Evolutionary conservation across 2,329 filamentous ascomycete species (phyloP).

Genomic region (Fusarium succisae): DNA sequence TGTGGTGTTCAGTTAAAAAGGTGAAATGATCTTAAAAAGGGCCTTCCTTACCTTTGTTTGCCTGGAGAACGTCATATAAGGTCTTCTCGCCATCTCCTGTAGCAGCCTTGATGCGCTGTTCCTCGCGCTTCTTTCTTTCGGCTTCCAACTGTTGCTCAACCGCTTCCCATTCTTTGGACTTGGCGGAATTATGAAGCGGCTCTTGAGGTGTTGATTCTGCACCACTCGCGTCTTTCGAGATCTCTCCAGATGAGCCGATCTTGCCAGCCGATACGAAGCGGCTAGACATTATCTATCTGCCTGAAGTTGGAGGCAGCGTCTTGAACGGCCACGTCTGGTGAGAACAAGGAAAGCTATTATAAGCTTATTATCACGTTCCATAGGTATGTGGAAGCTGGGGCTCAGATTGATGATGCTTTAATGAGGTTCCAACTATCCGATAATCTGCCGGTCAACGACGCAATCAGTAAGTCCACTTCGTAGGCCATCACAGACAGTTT

Average conservation of each 20-base stretch:
- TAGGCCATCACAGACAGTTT: not conserved
- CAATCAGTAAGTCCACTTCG: not conserved
- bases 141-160: constrained; percentile 73
- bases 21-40: not conserved
- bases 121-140: constrained; percentile 63
- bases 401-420: not conserved
- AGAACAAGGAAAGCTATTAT: not conserved
- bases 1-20: constrained; percentile 42
- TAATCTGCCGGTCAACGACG: constrained; percentile 13
- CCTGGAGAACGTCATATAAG: constrained; percentile 79
- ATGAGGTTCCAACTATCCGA: not conserved
- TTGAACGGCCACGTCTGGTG: not conserved
- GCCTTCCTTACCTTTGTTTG: constrained; percentile 73
- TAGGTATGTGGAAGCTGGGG: not conserved
- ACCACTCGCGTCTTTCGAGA: constrained; percentile 31
- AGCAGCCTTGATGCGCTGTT: constrained; percentile 56
- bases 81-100: constrained; percentile 62
- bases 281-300: constrained; percentile 54
- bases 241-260: constrained; percentile 49
- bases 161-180: constrained; percentile 66
- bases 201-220: constrained; percentile 1
- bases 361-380: not conserved
- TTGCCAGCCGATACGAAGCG: constrained; percentile 66
- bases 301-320: not conserved
- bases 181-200: constrained; percentile 34